Conservation (phyloP, 2,329 filamentous ascomycete species). For the Helminthosporium solani region DNA sequence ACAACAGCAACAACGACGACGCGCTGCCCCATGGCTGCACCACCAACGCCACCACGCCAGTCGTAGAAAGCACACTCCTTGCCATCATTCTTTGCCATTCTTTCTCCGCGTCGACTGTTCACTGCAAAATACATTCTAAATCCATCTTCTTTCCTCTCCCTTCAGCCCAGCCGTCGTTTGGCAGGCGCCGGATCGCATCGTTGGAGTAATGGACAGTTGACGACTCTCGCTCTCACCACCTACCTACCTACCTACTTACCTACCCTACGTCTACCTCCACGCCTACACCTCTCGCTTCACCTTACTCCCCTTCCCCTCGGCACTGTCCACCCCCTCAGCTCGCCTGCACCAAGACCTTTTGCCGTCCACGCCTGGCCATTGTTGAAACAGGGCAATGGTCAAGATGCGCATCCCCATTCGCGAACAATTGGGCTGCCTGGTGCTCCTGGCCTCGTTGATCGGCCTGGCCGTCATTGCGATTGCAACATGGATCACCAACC, state of each 20-base stretch:
- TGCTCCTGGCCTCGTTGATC: constrained; percentile 71
- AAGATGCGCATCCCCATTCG: constrained; percentile 84
- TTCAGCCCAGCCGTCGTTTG: neutral
- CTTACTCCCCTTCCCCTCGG: too few species aligned
- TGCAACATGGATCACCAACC: constrained; percentile 67
- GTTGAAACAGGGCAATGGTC: constrained; percentile 29
- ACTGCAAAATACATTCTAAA: too few species aligned
- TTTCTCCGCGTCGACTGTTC: neutral
- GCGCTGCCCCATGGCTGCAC: too few species aligned
- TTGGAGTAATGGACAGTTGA: constrained; percentile 30
- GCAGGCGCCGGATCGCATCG: neutral
- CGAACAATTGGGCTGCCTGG: constrained; percentile 79
- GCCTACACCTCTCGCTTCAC: too few species aligned
- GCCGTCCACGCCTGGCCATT: too few species aligned
- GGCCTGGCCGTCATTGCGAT: constrained; percentile 77
- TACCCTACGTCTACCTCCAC: constrained; percentile 6
- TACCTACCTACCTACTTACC: neutral
- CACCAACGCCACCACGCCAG: too few species aligned
- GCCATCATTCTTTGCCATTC: too few species aligned
- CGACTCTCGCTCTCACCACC: constrained; percentile 12
- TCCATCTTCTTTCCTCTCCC: neutral
- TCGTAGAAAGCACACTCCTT: too few species aligned
- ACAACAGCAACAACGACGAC: too few species aligned
- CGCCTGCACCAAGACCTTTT: too few species aligned
- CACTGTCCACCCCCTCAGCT: too few species aligned